Evolutionary conservation across 2,329 filamentous ascomycete genomes (phyloP).

Genomic region (Didymella keratinophila): DNA sequence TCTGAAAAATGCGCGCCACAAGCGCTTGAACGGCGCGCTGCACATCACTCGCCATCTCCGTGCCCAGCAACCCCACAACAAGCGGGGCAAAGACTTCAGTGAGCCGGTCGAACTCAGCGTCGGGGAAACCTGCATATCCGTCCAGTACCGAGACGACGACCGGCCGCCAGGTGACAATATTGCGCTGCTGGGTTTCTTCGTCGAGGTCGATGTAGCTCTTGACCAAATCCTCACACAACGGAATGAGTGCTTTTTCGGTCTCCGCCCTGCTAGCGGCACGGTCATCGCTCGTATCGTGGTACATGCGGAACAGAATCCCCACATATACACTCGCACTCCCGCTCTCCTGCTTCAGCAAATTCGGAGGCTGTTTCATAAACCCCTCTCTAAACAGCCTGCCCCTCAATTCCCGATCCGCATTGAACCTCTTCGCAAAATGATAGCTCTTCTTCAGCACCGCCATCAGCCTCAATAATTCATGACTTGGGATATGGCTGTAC

Average conservation of each 20-base stretch:
- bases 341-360: slow-evolving; percentile 94
- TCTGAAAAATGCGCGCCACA: slow-evolving; percentile 81
- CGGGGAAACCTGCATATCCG: slow-evolving; percentile 85
- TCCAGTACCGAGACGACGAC: slow-evolving; percentile 97
- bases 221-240: slow-evolving; percentile 94
- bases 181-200: slow-evolving; percentile 95
- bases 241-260: slow-evolving; percentile 90
- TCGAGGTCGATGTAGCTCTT: slow-evolving; percentile 84
- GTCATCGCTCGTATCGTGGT: slow-evolving; percentile 85
- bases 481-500: slow-evolving; percentile 89
- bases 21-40: slow-evolving; percentile 79
- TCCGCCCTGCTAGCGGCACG: slow-evolving; percentile 79
- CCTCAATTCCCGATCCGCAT: slow-evolving; percentile 93
- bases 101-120: slow-evolving; percentile 79
- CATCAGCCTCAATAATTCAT: slow-evolving; percentile 91
- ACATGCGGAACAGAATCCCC: slow-evolving; percentile 96
- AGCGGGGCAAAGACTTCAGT: slow-evolving; percentile 86
- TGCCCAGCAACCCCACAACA: slow-evolving; percentile 79
- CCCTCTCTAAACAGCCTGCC: slow-evolving; percentile 96
- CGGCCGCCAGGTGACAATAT: slow-evolving; percentile 95
- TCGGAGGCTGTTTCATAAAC: slow-evolving; percentile 99
- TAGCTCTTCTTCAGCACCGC: slow-evolving; percentile 93
- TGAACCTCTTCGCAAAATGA: slow-evolving; percentile 96
- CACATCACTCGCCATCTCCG: slow-evolving; percentile 82
- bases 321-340: slow-evolving; percentile 95